Conservation (phyloP, 768 basidiomycete species). For the Chalciporus chontae region DNA sequence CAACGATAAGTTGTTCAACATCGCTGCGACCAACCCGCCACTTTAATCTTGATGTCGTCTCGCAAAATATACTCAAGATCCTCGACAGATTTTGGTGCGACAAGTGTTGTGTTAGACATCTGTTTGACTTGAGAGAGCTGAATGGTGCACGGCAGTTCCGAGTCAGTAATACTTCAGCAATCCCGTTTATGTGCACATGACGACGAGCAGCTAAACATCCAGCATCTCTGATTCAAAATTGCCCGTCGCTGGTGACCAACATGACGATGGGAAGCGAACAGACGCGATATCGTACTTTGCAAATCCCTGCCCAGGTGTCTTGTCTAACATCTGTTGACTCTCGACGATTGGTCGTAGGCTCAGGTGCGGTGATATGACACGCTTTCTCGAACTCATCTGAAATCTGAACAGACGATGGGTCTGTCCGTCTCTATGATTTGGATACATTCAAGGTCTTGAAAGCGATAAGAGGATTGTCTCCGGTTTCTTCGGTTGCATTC, state of each 20-base stretch:
- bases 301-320: slow-evolving; percentile 50
- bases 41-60: slow-evolving; percentile 83
- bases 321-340: slow-evolving; percentile 49
- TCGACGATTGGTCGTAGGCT: slow-evolving; percentile 55
- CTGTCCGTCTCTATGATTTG: slow-evolving; percentile 61
- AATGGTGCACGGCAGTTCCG: too few relatives aligned
- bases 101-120: slow-evolving; percentile 24
- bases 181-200: too few relatives aligned
- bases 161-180: too few relatives aligned
- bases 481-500: slow-evolving; percentile 62
- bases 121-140: neutral
- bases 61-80: slow-evolving; percentile 54
- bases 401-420: slow-evolving; percentile 55
- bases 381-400: slow-evolving; percentile 1
- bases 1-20: slow-evolving; percentile 1
- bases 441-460: slow-evolving; percentile 58
- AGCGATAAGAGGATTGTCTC: slow-evolving; percentile 56
- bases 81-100: slow-evolving; percentile 50
- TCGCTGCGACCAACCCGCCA: slow-evolving; percentile 63
- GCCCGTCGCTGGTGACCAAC: too few relatives aligned
- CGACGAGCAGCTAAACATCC: too few relatives aligned
- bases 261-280: neutral
- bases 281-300: slow-evolving; percentile 25
- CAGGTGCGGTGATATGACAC: slow-evolving; percentile 40
- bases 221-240: too few relatives aligned